Conservation (phyloP, 257 asterid species). For the Nicotiana tomentosiformis region DNA sequence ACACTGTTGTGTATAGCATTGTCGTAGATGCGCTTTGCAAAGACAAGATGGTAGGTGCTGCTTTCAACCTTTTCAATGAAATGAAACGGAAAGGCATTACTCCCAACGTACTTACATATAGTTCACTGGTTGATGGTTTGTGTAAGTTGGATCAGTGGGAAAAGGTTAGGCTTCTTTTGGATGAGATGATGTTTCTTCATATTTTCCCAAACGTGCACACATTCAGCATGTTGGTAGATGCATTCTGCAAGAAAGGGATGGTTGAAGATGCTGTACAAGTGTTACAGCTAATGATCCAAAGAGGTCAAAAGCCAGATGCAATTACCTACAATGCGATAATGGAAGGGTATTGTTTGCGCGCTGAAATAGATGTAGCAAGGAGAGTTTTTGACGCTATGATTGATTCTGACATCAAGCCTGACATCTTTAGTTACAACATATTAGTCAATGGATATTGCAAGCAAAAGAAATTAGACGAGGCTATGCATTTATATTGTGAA, state of each 20-base stretch:
- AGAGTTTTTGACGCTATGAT: slow-evolving; percentile 14
- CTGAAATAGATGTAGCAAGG: slow-evolving; percentile 18
- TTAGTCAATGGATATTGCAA: slow-evolving; percentile 28
- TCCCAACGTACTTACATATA: slow-evolving; percentile 16
- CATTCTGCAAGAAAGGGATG: slow-evolving; percentile 9
- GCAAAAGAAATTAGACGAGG: slow-evolving; percentile 20
- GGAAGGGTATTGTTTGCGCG: slow-evolving; percentile 28
- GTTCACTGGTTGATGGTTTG: slow-evolving; percentile 19
- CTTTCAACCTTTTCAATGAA: slow-evolving; percentile 15
- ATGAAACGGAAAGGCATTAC: slow-evolving; percentile 16
- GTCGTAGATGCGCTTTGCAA: slow-evolving; percentile 23
- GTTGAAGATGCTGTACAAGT: slow-evolving; percentile 20
- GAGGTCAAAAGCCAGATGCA: slow-evolving; percentile 9
- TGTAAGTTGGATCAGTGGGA: slow-evolving; percentile 18
- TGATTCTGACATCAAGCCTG: slow-evolving; percentile 4
- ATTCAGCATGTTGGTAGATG: background rate
- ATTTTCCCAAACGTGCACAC: background rate
- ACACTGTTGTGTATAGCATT: slow-evolving; percentile 2
- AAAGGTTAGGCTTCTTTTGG: slow-evolving; percentile 6
- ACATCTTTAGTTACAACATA: slow-evolving; percentile 15
- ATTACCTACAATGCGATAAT: slow-evolving; percentile 17
- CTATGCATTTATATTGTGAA: slow-evolving; percentile 15
- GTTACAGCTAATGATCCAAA: slow-evolving; percentile 9
- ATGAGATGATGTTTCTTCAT: slow-evolving; percentile 1
- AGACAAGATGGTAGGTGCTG: slow-evolving; percentile 20